These are phyloP conservation scores for Pseudopediastrum boryanum DNA, from an alignment of 139 green algal species.

Conservation along the genomic window DNA sequence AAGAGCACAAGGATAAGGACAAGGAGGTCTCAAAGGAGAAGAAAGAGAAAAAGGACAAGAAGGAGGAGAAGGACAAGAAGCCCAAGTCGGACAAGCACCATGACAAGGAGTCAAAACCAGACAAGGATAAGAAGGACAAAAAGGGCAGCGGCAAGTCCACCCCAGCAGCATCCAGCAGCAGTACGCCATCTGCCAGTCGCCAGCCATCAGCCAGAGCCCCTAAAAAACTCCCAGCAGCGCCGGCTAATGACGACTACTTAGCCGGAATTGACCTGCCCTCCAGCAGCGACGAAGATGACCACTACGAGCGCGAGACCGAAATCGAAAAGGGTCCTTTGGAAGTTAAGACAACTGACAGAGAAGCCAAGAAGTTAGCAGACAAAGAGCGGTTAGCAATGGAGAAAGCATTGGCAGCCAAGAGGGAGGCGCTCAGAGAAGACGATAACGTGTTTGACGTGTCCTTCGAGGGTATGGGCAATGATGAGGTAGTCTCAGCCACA, in stretches of 20 bases:
- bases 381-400: constrained; percentile 84
- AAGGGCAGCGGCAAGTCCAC: constrained; percentile 10
- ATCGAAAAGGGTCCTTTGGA: constrained; percentile 50
- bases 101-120: constrained; percentile 31
- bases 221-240: constrained; percentile 4
- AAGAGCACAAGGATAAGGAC: constrained; percentile 56
- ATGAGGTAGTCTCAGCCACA: constrained; percentile 70
- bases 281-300: constrained; percentile 74
- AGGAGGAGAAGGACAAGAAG: constrained; percentile 46
- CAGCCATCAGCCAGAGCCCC: not conserved
- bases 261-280: constrained; percentile 93
- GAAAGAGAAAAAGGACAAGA: constrained; percentile 50
- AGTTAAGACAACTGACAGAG: constrained; percentile 55
- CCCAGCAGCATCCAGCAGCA: not conserved
- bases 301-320: constrained; percentile 62
- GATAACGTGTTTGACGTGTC: constrained; percentile 97
- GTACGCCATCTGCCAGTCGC: constrained; percentile 9
- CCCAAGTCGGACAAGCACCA: constrained; percentile 46
- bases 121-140: constrained; percentile 49
- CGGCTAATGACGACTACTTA: constrained; percentile 72
- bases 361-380: constrained; percentile 84
- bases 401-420: constrained; percentile 75
- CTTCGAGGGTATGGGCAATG: constrained; percentile 78
- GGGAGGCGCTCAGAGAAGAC: constrained; percentile 90
- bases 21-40: constrained; percentile 46